Evolutionary conservation across 352 stramenopile genomes (phyloP).

Genomic region (Pythium brachiatum): DNA sequence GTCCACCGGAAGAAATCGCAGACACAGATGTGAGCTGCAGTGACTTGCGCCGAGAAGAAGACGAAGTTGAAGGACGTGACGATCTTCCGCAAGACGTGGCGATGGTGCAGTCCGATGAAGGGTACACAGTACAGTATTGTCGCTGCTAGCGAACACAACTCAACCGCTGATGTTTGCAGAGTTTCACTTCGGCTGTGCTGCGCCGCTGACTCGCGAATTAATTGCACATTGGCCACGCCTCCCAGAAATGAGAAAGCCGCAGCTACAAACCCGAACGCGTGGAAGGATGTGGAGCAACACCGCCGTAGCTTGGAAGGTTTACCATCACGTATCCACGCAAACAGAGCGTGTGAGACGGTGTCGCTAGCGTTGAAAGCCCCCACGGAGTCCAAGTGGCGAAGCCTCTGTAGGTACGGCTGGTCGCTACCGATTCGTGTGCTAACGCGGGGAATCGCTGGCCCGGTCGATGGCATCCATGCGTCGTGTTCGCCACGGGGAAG

Average conservation of each 20-base stretch:
- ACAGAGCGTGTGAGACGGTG: neutral
- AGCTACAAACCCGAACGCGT: neutral
- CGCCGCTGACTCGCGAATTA: neutral
- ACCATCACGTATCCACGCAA: neutral
- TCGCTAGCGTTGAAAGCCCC: neutral
- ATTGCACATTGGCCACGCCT: neutral
- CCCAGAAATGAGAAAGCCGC: neutral
- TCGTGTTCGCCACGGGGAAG: too few species aligned
- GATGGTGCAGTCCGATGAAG: constrained; percentile 14
- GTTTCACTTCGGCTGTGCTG: neutral
- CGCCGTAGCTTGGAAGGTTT: neutral
- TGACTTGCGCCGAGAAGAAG: constrained; percentile 21
- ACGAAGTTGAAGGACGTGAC: constrained; percentile 25
- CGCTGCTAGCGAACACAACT: neutral
- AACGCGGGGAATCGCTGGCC: neutral
- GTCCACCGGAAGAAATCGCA: constrained; percentile 21
- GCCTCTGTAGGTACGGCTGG: neutral
- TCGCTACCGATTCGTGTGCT: neutral
- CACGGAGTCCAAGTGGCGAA: neutral
- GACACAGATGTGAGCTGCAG: constrained; percentile 11
- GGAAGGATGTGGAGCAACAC: neutral
- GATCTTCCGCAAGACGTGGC: constrained; percentile 12
- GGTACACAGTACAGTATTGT: constrained; percentile 5
- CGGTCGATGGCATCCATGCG: too few species aligned
- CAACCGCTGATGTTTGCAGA: neutral